A percentile compares a stretch with the other conserved stretches of the same genome.
Evolutionary conservation across 2,329 filamentous ascomycete species (phyloP).

Genomic region (Biscogniauxia mediterranea): DNA sequence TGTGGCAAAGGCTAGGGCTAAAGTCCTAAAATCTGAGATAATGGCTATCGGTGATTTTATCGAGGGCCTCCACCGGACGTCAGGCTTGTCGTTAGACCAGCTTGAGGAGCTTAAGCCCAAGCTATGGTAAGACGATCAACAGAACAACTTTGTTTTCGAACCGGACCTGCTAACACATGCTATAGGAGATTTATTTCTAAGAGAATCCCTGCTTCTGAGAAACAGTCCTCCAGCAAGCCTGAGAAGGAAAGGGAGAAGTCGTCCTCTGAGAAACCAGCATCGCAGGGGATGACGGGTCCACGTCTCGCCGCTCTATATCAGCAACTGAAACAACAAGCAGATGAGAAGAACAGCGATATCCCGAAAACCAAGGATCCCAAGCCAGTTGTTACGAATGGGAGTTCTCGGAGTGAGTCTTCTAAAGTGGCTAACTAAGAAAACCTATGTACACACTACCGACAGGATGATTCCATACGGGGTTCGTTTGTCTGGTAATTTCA

Average conservation of each 20-base stretch:
- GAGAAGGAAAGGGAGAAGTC: constrained; percentile 26
- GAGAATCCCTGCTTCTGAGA: constrained; percentile 34
- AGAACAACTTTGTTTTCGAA: neutral
- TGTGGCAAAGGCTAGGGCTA: constrained; percentile 33
- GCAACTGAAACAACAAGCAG: constrained; percentile 30
- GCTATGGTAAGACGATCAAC: constrained; percentile 30
- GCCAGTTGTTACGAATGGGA: constrained; percentile 25
- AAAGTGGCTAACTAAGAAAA: constrained; percentile 21
- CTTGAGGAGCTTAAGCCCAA: constrained; percentile 36
- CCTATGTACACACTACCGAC: constrained; percentile 11
- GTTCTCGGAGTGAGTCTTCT: constrained; percentile 26
- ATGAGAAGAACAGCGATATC: constrained; percentile 26
- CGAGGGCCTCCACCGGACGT: constrained; percentile 32
- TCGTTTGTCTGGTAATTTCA: neutral
- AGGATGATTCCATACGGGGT: constrained; percentile 1
- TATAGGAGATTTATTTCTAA: constrained; percentile 36
- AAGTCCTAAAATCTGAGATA: constrained; percentile 34
- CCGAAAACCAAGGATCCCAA: constrained; percentile 25
- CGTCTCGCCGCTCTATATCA: constrained; percentile 32
- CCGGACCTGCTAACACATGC: constrained; percentile 17
- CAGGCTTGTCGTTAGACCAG: constrained; percentile 28
- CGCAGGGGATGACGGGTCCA: constrained; percentile 33
- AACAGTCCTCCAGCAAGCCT: constrained; percentile 25
- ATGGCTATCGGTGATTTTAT: constrained; percentile 37
- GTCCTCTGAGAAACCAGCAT: constrained; percentile 15